Conservation (phyloP, 352 stramenopile genomes). For the Salisapilia sapeloensis region DNA sequence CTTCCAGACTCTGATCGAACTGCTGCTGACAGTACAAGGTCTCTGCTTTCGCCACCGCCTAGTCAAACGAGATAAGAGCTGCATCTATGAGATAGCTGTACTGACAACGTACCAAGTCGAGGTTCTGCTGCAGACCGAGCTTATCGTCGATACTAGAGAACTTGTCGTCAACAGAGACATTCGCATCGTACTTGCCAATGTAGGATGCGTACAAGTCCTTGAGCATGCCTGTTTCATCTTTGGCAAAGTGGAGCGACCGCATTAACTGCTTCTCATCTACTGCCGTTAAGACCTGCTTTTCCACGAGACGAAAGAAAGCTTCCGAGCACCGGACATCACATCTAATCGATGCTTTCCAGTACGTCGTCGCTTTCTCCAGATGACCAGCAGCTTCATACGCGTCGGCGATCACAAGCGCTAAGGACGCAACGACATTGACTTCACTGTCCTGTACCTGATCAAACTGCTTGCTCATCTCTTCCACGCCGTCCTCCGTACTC, state of each 20-base stretch:
- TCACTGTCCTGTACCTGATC: slow-evolving; percentile 6
- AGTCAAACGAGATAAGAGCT: neutral
- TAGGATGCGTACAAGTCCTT: slow-evolving; percentile 46
- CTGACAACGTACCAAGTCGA: slow-evolving; percentile 33
- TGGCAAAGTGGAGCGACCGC: slow-evolving; percentile 43
- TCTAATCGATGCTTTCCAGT: slow-evolving; percentile 53
- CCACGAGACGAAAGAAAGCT: slow-evolving; percentile 71
- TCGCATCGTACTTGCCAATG: slow-evolving; percentile 58
- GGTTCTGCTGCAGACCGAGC: slow-evolving; percentile 32
- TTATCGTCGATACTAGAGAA: slow-evolving; percentile 40
- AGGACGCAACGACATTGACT: slow-evolving; percentile 61
- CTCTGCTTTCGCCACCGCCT: slow-evolving; percentile 65
- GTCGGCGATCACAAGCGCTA: slow-evolving; percentile 69
- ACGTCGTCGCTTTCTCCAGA: slow-evolving; percentile 56
- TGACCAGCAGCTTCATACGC: slow-evolving; percentile 74
- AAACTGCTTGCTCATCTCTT: slow-evolving; percentile 27
- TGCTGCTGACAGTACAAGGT: slow-evolving; percentile 80
- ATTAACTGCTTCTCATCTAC: slow-evolving; percentile 53
- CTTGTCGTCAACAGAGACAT: slow-evolving; percentile 26
- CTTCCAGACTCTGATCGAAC: slow-evolving; percentile 53
- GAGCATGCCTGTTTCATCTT: slow-evolving; percentile 38
- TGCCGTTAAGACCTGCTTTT: slow-evolving; percentile 72
- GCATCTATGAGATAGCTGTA: neutral
- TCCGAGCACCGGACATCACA: slow-evolving; percentile 76
- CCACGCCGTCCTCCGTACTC: slow-evolving; percentile 32